Percentiles rank a stretch among this genome's conserved stretches.
Evolutionary conservation across 2,329 filamentous ascomycete genomes (phyloP).

Genomic region (Botrytis cinerea): DNA sequence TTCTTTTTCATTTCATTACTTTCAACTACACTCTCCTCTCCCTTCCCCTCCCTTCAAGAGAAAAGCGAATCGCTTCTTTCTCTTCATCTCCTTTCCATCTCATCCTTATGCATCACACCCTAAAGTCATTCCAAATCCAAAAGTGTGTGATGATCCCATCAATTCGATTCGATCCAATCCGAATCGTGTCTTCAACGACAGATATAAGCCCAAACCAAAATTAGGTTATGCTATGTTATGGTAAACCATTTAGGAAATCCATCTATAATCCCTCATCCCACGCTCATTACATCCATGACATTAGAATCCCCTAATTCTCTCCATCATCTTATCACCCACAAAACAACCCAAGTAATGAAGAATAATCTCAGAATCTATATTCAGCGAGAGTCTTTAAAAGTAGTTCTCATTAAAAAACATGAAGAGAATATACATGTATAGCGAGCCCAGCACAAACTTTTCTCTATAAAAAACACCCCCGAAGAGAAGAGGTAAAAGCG

Average conservation of each 20-base stretch:
- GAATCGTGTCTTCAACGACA: slow-evolving; percentile 18
- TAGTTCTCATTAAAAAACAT: slow-evolving; percentile 17
- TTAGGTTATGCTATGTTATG: not conserved
- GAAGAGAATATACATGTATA: slow-evolving; percentile 33
- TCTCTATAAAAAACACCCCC: slow-evolving; percentile 27
- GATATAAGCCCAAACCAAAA: not conserved
- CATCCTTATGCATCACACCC: not conserved
- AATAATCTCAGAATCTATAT: slow-evolving; percentile 31
- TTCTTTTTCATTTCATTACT: slow-evolving; percentile 1
- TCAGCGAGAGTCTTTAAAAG: slow-evolving; percentile 32
- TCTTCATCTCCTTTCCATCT: not conserved
- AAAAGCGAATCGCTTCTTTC: not conserved
- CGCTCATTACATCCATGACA: slow-evolving; percentile 18
- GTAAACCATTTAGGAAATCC: slow-evolving; percentile 13
- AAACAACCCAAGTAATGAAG: not conserved
- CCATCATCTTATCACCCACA: not conserved
- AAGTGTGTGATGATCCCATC: slow-evolving; percentile 6
- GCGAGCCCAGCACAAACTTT: slow-evolving; percentile 38
- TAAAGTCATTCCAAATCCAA: slow-evolving; percentile 18
- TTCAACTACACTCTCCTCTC: not conserved
- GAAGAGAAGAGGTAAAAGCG: slow-evolving; percentile 28
- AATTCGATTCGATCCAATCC: not conserved
- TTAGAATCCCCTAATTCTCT: not conserved
- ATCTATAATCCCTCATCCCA: slow-evolving; percentile 10
- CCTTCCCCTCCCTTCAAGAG: too few relatives aligned